Evolutionary conservation across 2,329 filamentous ascomycete genomes (phyloP), one percentile per base, ranked within the genome.

Genomic region (Sporothrix curviconia): DNA sequence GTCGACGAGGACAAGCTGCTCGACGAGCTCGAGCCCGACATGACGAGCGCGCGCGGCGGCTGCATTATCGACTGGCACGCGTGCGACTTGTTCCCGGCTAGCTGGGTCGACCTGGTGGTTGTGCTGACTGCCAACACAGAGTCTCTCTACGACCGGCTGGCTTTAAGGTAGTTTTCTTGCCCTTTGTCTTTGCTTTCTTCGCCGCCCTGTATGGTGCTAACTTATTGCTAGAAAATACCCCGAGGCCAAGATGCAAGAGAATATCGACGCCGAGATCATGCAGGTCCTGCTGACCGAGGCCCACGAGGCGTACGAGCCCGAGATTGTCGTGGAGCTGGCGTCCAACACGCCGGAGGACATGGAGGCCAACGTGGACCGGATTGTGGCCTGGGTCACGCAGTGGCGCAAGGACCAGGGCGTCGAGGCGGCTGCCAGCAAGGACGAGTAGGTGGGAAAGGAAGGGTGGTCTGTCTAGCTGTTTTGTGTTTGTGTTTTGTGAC

Each of bases 41-140:
- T 94, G 60, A 80, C 89, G 39, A 81, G 85, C 61, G 74, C 81
- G 19, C 92, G 92, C 58, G 94, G 94, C 25, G 94, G 94, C 19
- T 89, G 84, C 71, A 84, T 99, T 65, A 88, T 99, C 67, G 94
- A 99, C 75, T 99, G 94, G 92, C 94, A 99, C 73, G 92, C 92
- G 2, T 97, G 92, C 75, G 94, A 97, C 67, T 75, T 97, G 22
- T 97, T 97, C 68, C 94, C 94, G 2, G 85, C 88, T 69, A 87
- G 87, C 67, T 95, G 92, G 90, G 87, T 99, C 68, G 94, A 99
- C 70, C 81, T 99, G 2, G 92, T 99, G 1, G 88, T 97, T 5
- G 94, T 99, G 56, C 72, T 99, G 62, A 81, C 94, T 46, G 90
- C 89, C 57, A 85, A 94, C 65, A 91, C 90, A 17, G 83, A 82